phyloP scores from a whole-genome alignment of 805 yeast genomes.

The Candida dajiaensis region DNA sequence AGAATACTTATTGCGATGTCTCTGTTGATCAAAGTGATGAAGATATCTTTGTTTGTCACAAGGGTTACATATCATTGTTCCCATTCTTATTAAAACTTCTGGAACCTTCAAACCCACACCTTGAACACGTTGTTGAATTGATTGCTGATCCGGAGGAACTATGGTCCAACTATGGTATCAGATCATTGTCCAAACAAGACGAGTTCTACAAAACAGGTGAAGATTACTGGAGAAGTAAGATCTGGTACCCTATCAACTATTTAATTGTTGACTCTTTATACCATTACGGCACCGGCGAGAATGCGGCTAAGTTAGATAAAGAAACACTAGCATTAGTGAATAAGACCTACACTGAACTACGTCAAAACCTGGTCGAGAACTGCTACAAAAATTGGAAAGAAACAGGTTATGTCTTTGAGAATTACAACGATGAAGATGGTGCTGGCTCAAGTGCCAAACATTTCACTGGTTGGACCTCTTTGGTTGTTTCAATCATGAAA shows the following conservation, averaged over 20 bases:
- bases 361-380: conserved; percentile 63
- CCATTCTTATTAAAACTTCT: conserved; percentile 77
- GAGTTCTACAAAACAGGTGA: conserved; percentile 68
- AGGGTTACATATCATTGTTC: conserved; percentile 81
- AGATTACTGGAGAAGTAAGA: conserved; percentile 92
- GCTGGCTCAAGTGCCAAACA: conserved; percentile 76
- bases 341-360: conserved; percentile 49
- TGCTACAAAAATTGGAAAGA: conserved; percentile 61
- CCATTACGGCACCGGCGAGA: conserved; percentile 39
- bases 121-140: conserved; percentile 47
- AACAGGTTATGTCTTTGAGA: conserved; percentile 88
- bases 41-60: conserved; percentile 71
- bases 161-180: conserved; percentile 74
- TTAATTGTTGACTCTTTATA: conserved; percentile 65
- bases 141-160: conserved; percentile 67
- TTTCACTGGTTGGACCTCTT: conserved; percentile 92
- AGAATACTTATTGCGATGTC: conserved; percentile 73
- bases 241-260: conserved; percentile 92
- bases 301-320: conserved; percentile 22
- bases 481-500: conserved; percentile 73
- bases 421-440: conserved; percentile 77
- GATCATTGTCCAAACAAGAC: conserved; percentile 71
- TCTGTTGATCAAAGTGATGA: conserved; percentile 71
- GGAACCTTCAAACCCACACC: conserved; percentile 38
- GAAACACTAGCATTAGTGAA: conserved; percentile 30